Evolutionary conservation across 164 flowering plant species (phyloP).

Genomic region (Vitis labrusca): DNA sequence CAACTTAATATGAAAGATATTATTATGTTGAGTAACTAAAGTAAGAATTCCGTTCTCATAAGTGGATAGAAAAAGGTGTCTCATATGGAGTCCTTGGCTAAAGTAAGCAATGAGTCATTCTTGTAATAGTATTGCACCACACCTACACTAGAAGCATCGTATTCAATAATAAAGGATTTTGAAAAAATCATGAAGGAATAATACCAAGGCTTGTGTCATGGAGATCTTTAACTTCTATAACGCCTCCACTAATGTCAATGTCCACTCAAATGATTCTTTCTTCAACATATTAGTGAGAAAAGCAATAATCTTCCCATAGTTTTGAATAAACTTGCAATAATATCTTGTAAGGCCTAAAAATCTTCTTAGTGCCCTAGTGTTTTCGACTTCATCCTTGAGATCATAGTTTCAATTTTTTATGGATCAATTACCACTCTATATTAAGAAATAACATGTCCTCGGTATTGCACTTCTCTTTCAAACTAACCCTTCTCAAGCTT

Average conservation of each 20-base stretch:
- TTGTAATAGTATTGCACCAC: too few relatives aligned
- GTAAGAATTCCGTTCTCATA: too few relatives aligned
- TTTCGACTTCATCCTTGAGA: not conserved
- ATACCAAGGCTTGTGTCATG: not conserved
- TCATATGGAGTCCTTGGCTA: too few relatives aligned
- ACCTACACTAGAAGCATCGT: too few relatives aligned
- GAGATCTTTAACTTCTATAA: not conserved
- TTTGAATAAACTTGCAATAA: not conserved
- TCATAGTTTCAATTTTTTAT: not conserved
- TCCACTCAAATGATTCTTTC: conserved; percentile 1
- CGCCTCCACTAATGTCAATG: not conserved
- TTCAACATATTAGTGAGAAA: not conserved
- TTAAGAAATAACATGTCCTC: not conserved
- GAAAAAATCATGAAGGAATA: not conserved
- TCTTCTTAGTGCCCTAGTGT: not conserved
- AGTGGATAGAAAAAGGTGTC: too few relatives aligned
- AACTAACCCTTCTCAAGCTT: not conserved
- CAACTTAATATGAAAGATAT: too few relatives aligned
- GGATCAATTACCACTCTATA: not conserved
- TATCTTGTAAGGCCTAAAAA: too few relatives aligned
- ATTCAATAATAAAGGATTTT: not conserved
- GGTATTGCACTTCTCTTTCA: not conserved
- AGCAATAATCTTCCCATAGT: not conserved
- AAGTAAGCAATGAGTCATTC: too few relatives aligned
- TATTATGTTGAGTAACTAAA: too few relatives aligned